phyloP scores from a whole-genome alignment of 495 filamentous ascomycete genomes.

The Xylaria nigripes region DNA sequence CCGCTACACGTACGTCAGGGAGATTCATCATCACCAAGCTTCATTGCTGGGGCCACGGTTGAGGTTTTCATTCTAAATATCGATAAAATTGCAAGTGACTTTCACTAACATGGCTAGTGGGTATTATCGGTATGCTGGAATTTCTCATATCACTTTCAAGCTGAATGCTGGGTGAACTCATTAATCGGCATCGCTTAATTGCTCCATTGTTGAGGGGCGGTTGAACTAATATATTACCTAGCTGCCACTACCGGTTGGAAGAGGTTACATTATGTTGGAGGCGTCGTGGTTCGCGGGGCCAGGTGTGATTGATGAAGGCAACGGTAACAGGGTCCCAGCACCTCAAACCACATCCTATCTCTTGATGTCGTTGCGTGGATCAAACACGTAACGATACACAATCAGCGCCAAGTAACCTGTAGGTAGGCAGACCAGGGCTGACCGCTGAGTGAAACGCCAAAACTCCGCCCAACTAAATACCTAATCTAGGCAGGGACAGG shows the following conservation, averaged over 20 bases:
- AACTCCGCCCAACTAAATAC: neutral
- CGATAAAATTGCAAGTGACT: no score
- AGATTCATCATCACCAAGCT: no score
- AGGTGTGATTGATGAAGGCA: neutral
- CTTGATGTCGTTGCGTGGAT: no score
- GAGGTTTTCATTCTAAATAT: no score
- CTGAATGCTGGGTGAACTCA: neutral
- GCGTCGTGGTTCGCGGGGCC: slow-evolving; percentile 1
- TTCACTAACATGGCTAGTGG: neutral
- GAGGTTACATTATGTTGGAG: neutral
- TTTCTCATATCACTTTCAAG: neutral
- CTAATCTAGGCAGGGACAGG: neutral
- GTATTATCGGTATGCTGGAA: neutral
- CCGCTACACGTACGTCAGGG: no score
- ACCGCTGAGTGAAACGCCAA: neutral
- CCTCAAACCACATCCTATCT: no score
- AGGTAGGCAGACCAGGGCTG: neutral
- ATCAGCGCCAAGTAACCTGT: no score
- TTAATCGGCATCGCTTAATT: neutral
- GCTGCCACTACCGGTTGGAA: neutral
- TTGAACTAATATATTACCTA: neutral
- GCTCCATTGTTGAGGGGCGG: neutral
- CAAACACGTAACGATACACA: neutral
- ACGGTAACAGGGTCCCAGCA: no score
- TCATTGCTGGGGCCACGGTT: no score